These are phyloP conservation scores for Xylaria multiplex DNA, from an alignment of 2,329 filamentous ascomycete species.

Conservation along the genomic window DNA sequence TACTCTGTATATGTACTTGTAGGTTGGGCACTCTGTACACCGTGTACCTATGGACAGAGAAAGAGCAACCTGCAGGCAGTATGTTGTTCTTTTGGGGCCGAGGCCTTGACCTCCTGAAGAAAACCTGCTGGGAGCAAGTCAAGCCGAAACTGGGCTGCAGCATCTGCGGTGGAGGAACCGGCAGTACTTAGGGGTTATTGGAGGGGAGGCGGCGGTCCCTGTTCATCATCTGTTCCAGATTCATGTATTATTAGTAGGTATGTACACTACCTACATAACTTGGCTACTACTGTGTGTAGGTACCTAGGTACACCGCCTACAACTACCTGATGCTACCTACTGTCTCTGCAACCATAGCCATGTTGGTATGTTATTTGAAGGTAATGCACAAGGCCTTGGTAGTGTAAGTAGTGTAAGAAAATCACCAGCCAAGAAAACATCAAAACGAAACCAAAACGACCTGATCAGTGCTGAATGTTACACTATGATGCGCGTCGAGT, in stretches of 20 bases:
- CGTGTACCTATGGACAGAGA: too few relatives aligned
- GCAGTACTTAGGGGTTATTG: too few relatives aligned
- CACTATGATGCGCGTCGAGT: background rate
- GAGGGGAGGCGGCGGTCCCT: background rate
- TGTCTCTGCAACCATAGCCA: background rate
- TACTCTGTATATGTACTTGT: too few relatives aligned
- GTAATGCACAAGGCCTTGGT: too few relatives aligned
- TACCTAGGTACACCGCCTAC: too few relatives aligned
- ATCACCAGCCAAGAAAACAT: background rate
- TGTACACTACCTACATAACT: background rate
- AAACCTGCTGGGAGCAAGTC: constrained; percentile 20
- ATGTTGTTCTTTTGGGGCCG: background rate
- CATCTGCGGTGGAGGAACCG: background rate
- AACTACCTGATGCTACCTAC: background rate
- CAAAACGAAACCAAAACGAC: background rate
- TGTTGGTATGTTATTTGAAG: too few relatives aligned
- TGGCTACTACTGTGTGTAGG: too few relatives aligned
- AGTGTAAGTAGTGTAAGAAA: background rate
- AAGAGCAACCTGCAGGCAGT: too few relatives aligned
- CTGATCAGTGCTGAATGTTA: background rate
- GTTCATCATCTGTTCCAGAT: background rate
- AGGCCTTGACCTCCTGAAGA: constrained; percentile 5
- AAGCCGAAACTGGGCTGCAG: constrained; percentile 28
- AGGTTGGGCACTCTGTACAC: too few relatives aligned
- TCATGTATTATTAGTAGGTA: too few relatives aligned